Evolutionary conservation across 164 flowering plant species (phyloP).

Genomic region (Vitis vinifera): ASM3070453v1 NC_081811.1:24942501-24943000

Average conservation of each 20-base stretch:
- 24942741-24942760: constrained; percentile 20
- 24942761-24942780: constrained; percentile 12
- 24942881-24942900: background rate
- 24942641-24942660: too few species aligned
- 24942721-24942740: constrained; percentile 14
- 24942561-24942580: too few species aligned
- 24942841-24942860: background rate
- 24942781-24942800: background rate
- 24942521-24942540: too few species aligned
- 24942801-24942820: background rate
- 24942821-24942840: background rate
- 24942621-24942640: too few species aligned
- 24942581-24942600: too few species aligned
- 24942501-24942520: too few species aligned
- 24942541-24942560: too few species aligned
- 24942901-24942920: background rate
- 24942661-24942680: too few species aligned
- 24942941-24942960: background rate
- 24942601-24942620: too few species aligned
- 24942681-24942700: too few species aligned
- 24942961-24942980: background rate
- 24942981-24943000: too few species aligned
- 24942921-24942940: constrained; percentile 4
- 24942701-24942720: too few species aligned
- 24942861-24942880: background rate